Evolutionary conservation across 1,284 basidiomycete genomes (phyloP).

Genomic region (Boletellus deceptivus): DNA sequence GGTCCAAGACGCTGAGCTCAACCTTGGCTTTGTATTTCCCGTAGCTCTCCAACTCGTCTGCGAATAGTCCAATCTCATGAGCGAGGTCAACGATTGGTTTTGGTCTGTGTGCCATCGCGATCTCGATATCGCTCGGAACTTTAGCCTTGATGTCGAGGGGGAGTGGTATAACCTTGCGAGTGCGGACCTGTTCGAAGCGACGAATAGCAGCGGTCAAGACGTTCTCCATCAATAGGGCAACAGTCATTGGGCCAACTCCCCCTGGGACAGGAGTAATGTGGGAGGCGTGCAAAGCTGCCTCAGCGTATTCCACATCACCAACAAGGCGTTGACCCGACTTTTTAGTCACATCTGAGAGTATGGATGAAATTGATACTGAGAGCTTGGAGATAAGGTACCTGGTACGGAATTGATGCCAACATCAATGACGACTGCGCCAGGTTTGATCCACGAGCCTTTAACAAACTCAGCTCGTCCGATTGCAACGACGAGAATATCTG

Average conservation of each 20-base stretch:
- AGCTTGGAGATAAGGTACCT: constrained; percentile 43
- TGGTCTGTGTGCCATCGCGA: constrained; percentile 92
- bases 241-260: constrained; percentile 99
- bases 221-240: constrained; percentile 98
- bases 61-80: constrained; percentile 83
- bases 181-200: constrained; percentile 66
- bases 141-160: constrained; percentile 76
- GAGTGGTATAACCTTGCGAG: constrained; percentile 75
- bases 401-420: constrained; percentile 98
- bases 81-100: constrained; percentile 87
- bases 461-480: constrained; percentile 92
- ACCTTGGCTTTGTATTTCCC: constrained; percentile 98
- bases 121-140: constrained; percentile 95
- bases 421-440: constrained; percentile 91
- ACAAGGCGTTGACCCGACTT: constrained; percentile 96
- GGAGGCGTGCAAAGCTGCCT: constrained; percentile 76
- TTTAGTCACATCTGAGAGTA: constrained; percentile 70
- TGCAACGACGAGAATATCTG: constrained; percentile 92
- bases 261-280: constrained; percentile 97
- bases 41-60: constrained; percentile 91
- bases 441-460: constrained; percentile 94
- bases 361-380: background rate
- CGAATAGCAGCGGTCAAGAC: constrained; percentile 85
- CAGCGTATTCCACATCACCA: constrained; percentile 90
- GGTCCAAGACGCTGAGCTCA: constrained; percentile 84